Evolutionary conservation across 2,329 filamentous ascomycete genomes (phyloP), one percentile per base, ranked within the genome.

Genomic region (Phialophora expanda): DNA sequence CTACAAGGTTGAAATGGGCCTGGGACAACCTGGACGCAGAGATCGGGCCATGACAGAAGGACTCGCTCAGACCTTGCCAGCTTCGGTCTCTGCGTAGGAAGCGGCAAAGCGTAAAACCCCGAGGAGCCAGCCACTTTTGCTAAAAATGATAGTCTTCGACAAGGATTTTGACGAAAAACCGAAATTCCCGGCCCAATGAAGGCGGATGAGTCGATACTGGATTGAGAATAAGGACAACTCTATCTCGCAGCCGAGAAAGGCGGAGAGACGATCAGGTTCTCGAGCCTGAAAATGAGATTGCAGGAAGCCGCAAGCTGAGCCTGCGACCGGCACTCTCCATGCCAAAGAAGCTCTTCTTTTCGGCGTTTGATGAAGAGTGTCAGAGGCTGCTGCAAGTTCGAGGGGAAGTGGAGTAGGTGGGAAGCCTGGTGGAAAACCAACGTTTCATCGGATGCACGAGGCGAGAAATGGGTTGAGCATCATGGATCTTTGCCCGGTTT

Each of bases 381-480:
- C 61, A 64, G 67, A 69, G 50, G 48, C 55, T 59, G 57, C 55
- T 69, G 66, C 61, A 70, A 34, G 57, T 57, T 56, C 59, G 61
- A 67, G 61, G 67, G 56, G 61, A 53, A 67, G 65, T 65, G 61
- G 67, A 65, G 56, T 34, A 38, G 17, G 34, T 20, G 48, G 61
- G 44, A 66, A 66, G 54, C 61, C 51, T 63, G 32, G 50, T 54
- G 41, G 30, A 59, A 28, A 44, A 24, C 66, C 63, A 59, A 56
- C 56, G 66, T 68, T 65, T 65, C 61, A 67, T 65, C 62, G 46
- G 26, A 26, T 38, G 30, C 34, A 54, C 30, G 50, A 26, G 30
- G 28, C n/a, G 58, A 26, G 28, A 34, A 32, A 7, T 26, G 46
- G 48, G 44, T 26, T 34, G 9, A 44, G 24, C 44, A 20, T 6